Base-by-base conservation (phyloP, 2,329 filamentous ascomycete species). In the Periconia digitata region DNA sequence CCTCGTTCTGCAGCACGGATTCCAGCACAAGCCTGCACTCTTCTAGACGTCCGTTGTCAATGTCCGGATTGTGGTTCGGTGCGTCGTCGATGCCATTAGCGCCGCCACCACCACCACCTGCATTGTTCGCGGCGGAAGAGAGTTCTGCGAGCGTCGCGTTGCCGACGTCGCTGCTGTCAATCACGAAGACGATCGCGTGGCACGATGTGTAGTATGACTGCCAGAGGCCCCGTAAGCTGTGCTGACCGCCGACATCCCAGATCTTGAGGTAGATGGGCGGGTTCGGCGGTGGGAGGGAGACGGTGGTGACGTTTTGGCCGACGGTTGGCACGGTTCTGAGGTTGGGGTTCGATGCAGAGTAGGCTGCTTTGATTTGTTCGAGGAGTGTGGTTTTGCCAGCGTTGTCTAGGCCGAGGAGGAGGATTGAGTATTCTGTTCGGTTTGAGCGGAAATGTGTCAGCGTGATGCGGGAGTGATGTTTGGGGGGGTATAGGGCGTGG, bases 311-410 rank as follows among this genome's bases (percentile, higher is more conserved):
- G 74, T 97, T 97, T 72, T 97, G 94, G 57, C 94, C 94, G 62
- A 97, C 92, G 17, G 94, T 99, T 22, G 94, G 94, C 7, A 97
- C 92, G 38, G 92, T 96, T 70, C 94, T 92, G 59, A 84, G 78
- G 53, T 80, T 77, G 77, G 84, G 74, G 80, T 92, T 65, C 77
- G 89, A 71, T 76, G 82, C 66, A 38, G 85, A 80, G 79, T 90
- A 96, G 67, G 95, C 81, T 46, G 90, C 84, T 76, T 96, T 96
- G 73, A 97, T 90, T 73, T 96, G 92, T 70, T 95, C 90, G 74
- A 96, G 91, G 69, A 97, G 92, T 21, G 94, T 97, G 35, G 94
- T 97, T 79, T 97, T 97, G 73, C 94, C 94, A 52, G 94, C 94
- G 71, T 97, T 97, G 79, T 97, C 94, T 67, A 97, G 89, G 55